Conservation (phyloP, 768 basidiomycete species). For the Tricholoma sp. region DNA sequence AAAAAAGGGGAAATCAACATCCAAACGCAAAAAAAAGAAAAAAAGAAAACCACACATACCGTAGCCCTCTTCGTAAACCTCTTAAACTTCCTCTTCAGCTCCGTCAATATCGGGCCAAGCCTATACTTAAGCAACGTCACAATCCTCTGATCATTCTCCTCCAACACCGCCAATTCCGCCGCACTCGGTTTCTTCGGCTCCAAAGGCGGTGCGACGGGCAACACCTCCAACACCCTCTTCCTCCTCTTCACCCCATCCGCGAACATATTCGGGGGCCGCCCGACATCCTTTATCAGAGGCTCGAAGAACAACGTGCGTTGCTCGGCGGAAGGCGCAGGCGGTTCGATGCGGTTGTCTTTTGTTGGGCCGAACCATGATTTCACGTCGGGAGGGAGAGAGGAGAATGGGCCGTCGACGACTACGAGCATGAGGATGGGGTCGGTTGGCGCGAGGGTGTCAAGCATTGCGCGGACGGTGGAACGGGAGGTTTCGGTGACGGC, state of each 20-base stretch:
- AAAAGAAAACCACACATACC: slow-evolving; percentile 38
- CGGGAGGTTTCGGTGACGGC: slow-evolving; percentile 82
- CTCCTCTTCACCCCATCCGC: slow-evolving; percentile 82
- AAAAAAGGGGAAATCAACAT: background rate
- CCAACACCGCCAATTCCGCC: slow-evolving; percentile 77
- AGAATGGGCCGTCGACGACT: slow-evolving; percentile 73
- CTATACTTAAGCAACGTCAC: slow-evolving; percentile 82
- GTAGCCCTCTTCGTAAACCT: slow-evolving; percentile 76
- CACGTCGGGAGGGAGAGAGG: slow-evolving; percentile 74
- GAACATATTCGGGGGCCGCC: slow-evolving; percentile 78
- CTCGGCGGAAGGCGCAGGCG: slow-evolving; percentile 44
- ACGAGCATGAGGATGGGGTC: slow-evolving; percentile 94
- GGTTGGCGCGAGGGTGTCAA: slow-evolving; percentile 85
- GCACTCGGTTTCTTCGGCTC: slow-evolving; percentile 79
- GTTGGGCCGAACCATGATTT: slow-evolving; percentile 85
- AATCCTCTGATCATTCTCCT: slow-evolving; percentile 73
- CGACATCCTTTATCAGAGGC: slow-evolving; percentile 61
- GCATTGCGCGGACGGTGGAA: slow-evolving; percentile 81
- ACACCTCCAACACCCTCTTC: slow-evolving; percentile 77
- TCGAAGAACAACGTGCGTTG: slow-evolving; percentile 76
- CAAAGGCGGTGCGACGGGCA: slow-evolving; percentile 86
- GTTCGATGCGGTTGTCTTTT: slow-evolving; percentile 67
- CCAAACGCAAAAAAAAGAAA: background rate
- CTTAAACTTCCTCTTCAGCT: slow-evolving; percentile 91
- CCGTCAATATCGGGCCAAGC: slow-evolving; percentile 84